Evolutionary conservation across 208 protist species (phyloP), one percentile per base, ranked within the genome.

Genomic region (Trypanosoma scelopori): DNA sequence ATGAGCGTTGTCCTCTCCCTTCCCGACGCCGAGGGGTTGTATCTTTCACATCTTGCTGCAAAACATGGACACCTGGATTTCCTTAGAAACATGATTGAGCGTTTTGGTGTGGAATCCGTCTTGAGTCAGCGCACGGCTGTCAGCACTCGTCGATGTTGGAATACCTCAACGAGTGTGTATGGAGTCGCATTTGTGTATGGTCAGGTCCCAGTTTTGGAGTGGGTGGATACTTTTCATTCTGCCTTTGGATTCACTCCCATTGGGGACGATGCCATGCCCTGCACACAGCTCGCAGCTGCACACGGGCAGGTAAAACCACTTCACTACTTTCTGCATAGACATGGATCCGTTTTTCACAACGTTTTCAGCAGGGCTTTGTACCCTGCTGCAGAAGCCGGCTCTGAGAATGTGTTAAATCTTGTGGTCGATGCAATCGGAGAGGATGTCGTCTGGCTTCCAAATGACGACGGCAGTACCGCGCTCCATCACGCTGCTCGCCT

Each of bases 401-500:
- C 79, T 42, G 49, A 50, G 16, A 27, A 50, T 42, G 69, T 82
- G 20, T 55, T 86, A 6, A 22, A 62, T 16, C 85, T 77, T 74
- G 69, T 84, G 30, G 23, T 82, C 13, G 42, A 66, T 12, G 48
- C 23, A 20, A 55, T 81, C 30, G 55, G 69, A 5, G 53, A 35
- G 0, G 65, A 75, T 20, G 39, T 81, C 6, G 51, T 85, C 5
- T 59, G 52, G 58, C 32, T 72, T 15, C 42, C 70, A 15, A 72
- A 78, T 48, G 32, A 46, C 3, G 61, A 55, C 25, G 81, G 81
- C 1, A 70, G 75, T 0, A 86, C 80, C 0, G 53, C 75, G n/a
- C 51, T 91, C 25, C 84, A 87, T 41, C 76, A 91, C 57, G 82
- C 78, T 46, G 84, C 81, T 32, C 69, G 81, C 2, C 64, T 78